Percentiles rank a stretch among this genome's conserved stretches.
Evolutionary conservation across 768 basidiomycete genomes (phyloP).

Genomic region (Suillus alpinus): DNA sequence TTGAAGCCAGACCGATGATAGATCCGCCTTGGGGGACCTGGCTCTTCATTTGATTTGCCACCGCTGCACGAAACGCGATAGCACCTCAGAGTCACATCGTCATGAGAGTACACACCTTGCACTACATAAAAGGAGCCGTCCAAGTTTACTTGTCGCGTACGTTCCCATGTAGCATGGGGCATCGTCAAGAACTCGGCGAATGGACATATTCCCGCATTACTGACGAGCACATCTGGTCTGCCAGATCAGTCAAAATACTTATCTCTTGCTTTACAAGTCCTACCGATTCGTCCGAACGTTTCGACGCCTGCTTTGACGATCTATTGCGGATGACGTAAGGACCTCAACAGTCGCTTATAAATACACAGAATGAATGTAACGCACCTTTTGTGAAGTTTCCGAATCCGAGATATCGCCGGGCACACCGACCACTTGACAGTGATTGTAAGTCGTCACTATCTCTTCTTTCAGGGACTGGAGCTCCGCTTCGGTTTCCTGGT

Average conservation of each 20-base stretch:
- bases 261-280: conserved; percentile 19
- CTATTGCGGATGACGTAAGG: conserved; percentile 29
- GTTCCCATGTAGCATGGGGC: conserved; percentile 44
- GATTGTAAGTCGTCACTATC: conserved; percentile 36
- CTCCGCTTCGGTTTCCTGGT: conserved; percentile 50
- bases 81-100: conserved; percentile 1
- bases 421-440: conserved; percentile 44
- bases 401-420: conserved; percentile 65
- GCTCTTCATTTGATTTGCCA: conserved; percentile 70
- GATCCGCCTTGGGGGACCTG: conserved; percentile 70
- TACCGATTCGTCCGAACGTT: conserved; percentile 64
- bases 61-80: conserved; percentile 37
- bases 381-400: conserved; percentile 53
- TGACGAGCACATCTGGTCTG: conserved; percentile 44
- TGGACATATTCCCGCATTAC: conserved; percentile 69
- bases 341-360: not conserved
- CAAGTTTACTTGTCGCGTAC: conserved; percentile 57
- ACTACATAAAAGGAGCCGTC: conserved; percentile 74
- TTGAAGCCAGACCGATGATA: conserved; percentile 76
- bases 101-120: conserved; percentile 41
- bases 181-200: conserved; percentile 71
- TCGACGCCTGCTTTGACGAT: conserved; percentile 59
- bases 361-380: conserved; percentile 5
- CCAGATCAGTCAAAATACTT: not conserved
- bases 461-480: conserved; percentile 43